Evolutionary conservation across 2,329 filamentous ascomycete species (phyloP).

Genomic region (Sporothrix schenckii): DNA sequence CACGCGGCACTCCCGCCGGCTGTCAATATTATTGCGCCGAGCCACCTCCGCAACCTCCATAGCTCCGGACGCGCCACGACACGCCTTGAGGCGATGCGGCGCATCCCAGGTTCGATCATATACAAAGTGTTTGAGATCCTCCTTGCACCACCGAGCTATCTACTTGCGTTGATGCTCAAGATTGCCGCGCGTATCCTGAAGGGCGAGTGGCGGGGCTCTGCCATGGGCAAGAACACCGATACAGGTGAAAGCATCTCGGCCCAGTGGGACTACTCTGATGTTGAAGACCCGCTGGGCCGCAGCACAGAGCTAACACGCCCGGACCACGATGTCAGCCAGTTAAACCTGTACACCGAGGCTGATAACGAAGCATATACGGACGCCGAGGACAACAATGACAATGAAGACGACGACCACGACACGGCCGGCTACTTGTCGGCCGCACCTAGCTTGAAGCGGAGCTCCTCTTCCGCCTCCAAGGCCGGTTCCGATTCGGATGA

Average conservation of each 20-base stretch:
- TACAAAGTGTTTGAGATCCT: slow-evolving; percentile 77
- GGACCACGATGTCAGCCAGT: slow-evolving; percentile 6
- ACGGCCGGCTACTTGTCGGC: slow-evolving; percentile 21
- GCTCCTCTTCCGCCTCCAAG: slow-evolving; percentile 21
- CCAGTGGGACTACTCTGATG: slow-evolving; percentile 65
- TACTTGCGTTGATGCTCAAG: slow-evolving; percentile 77
- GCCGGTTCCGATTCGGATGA: background rate
- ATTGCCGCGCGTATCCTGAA: slow-evolving; percentile 76
- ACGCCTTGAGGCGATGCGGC: slow-evolving; percentile 51
- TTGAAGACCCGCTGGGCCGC: slow-evolving; percentile 39
- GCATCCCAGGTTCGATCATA: slow-evolving; percentile 66
- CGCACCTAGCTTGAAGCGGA: slow-evolving; percentile 4
- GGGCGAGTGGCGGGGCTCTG: slow-evolving; percentile 64
- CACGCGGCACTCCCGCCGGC: slow-evolving; percentile 69
- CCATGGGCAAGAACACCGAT: slow-evolving; percentile 56
- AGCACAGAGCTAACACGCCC: slow-evolving; percentile 28
- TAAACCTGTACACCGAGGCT: slow-evolving; percentile 32
- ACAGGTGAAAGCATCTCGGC: slow-evolving; percentile 59
- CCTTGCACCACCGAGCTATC: slow-evolving; percentile 76
- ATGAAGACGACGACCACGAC: slow-evolving; percentile 26
- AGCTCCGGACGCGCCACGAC: slow-evolving; percentile 41
- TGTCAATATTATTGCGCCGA: slow-evolving; percentile 63
- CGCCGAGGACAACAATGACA: slow-evolving; percentile 29
- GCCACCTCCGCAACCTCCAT: slow-evolving; percentile 33
- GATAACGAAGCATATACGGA: slow-evolving; percentile 33